phyloP scores from a whole-genome alignment of 2,329 filamentous ascomycete genomes.

The Tolypocladium cylindrosporum region DNA sequence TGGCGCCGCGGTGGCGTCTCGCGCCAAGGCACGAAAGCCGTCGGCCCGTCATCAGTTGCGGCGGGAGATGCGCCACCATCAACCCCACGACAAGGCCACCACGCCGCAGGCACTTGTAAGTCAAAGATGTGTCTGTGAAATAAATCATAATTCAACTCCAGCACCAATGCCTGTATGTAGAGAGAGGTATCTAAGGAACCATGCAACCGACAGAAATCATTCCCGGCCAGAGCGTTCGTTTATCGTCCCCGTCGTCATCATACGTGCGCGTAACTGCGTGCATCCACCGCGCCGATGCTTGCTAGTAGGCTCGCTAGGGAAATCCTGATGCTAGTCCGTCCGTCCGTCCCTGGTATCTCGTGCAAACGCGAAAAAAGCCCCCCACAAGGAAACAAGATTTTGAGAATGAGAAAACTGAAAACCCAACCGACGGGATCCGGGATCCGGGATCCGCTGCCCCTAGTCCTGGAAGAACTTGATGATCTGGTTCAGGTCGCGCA shows the following conservation, averaged over 20 bases:
- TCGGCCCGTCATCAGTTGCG: too few relatives aligned
- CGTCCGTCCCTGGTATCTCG: not conserved
- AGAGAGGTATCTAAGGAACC: not conserved
- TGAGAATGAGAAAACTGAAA: too few relatives aligned
- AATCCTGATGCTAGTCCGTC: too few relatives aligned
- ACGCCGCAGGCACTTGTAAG: too few relatives aligned
- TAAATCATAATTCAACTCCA: not conserved
- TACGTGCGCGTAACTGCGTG: not conserved
- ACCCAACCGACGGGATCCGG: too few relatives aligned
- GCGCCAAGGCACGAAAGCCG: too few relatives aligned
- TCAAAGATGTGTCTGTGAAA: too few relatives aligned
- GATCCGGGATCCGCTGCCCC: constrained; percentile 12
- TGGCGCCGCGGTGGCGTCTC: too few relatives aligned
- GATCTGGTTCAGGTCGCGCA: constrained; percentile 74
- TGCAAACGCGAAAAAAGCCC: not conserved
- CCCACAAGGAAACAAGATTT: too few relatives aligned
- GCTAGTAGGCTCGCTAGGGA: too few relatives aligned
- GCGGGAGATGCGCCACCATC: too few relatives aligned
- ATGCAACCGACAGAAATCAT: not conserved
- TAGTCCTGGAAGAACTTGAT: constrained; percentile 74
- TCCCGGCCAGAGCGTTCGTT: not conserved
- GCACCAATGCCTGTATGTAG: not conserved
- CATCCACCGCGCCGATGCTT: not conserved
- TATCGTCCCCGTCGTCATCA: not conserved
- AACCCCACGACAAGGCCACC: too few relatives aligned